Conservation (phyloP, 2,329 filamentous ascomycete genomes). For the Aspergillus quadrilineatus region DNA sequence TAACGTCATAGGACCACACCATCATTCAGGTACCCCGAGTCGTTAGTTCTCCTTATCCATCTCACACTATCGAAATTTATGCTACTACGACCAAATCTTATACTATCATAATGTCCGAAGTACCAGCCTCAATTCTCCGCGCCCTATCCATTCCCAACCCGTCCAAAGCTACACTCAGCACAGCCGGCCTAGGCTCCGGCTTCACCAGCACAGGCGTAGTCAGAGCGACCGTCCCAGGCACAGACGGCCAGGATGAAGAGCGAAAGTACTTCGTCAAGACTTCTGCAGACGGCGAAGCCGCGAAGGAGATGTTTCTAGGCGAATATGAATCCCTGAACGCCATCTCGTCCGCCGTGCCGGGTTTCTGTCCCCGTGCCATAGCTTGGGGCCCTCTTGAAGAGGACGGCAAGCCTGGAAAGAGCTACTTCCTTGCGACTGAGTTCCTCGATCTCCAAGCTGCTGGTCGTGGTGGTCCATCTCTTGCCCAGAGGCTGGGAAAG, state of each 20-base stretch:
- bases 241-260: constrained; percentile 26
- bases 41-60: background rate
- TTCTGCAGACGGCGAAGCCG: constrained; percentile 30
- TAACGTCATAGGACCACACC: background rate
- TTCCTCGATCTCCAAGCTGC: constrained; percentile 67
- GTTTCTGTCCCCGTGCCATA: constrained; percentile 72
- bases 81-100: background rate
- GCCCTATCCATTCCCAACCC: constrained; percentile 39
- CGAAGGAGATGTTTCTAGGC: constrained; percentile 54
- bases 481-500: constrained; percentile 74
- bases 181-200: constrained; percentile 42
- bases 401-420: constrained; percentile 37
- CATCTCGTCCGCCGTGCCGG: constrained; percentile 69
- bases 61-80: background rate
- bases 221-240: constrained; percentile 28
- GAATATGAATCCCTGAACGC: constrained; percentile 83
- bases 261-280: constrained; percentile 44
- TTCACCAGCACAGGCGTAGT: constrained; percentile 48
- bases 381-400: constrained; percentile 64
- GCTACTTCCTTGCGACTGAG: constrained; percentile 66
- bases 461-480: constrained; percentile 49
- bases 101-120: constrained; percentile 27
- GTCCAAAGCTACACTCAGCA: constrained; percentile 36
- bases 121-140: constrained; percentile 36
- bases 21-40: background rate